These are phyloP conservation scores for Baeospora myosura DNA, from an alignment of 1,284 basidiomycete genomes.

Conservation along the genomic window DNA sequence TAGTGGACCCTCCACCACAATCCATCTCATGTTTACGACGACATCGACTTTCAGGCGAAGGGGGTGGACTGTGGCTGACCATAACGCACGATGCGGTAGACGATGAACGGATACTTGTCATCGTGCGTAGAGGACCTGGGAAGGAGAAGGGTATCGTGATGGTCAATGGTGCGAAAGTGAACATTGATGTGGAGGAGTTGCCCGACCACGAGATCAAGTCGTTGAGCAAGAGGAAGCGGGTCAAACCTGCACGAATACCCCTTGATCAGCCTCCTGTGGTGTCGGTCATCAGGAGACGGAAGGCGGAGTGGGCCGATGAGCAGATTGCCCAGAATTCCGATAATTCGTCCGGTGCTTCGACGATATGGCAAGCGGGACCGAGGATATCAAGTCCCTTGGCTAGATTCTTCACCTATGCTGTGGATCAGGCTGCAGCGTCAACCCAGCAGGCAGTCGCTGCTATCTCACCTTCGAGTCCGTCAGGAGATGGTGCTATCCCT, in stretches of 20 bases:
- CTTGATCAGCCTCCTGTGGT: slow-evolving; percentile 87
- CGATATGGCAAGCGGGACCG: slow-evolving; percentile 46
- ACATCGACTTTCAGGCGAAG: slow-evolving; percentile 80
- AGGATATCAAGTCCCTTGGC: slow-evolving; percentile 63
- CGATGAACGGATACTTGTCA: slow-evolving; percentile 67
- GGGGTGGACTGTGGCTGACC: slow-evolving; percentile 95
- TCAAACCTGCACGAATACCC: slow-evolving; percentile 82
- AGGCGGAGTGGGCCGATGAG: slow-evolving; percentile 57
- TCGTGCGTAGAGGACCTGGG: slow-evolving; percentile 71
- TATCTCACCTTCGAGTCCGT: slow-evolving; percentile 49
- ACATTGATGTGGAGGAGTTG: slow-evolving; percentile 89
- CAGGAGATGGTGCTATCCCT: slow-evolving; percentile 33
- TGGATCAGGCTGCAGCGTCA: slow-evolving; percentile 64
- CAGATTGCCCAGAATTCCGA: slow-evolving; percentile 18
- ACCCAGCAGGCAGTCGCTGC: slow-evolving; percentile 69
- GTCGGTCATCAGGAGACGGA: slow-evolving; percentile 59
- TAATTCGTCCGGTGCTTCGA: slow-evolving; percentile 4
- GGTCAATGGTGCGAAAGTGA: slow-evolving; percentile 84
- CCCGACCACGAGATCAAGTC: slow-evolving; percentile 83
- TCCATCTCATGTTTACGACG: slow-evolving; percentile 79
- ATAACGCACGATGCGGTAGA: slow-evolving; percentile 81
- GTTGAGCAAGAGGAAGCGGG: slow-evolving; percentile 77
- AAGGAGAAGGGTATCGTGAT: slow-evolving; percentile 77
- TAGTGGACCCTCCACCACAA: slow-evolving; percentile 91
- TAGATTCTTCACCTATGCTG: slow-evolving; percentile 65